Conservation (phyloP, 164 flowering plant species). For the Protea cynaroides region DNA sequence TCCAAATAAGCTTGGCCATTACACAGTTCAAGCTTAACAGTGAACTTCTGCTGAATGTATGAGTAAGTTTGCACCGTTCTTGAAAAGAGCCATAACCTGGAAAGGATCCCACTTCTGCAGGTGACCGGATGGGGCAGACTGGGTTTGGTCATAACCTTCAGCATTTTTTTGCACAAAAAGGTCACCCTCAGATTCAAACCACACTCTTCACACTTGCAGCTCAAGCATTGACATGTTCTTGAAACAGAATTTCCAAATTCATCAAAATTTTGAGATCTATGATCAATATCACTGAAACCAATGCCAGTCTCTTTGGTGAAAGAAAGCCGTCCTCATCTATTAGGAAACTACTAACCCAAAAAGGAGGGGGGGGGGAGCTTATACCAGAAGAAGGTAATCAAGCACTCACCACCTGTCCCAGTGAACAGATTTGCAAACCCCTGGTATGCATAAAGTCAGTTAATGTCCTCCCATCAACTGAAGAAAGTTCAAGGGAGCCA, state of each 20-base stretch:
- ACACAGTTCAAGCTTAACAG: too few species aligned
- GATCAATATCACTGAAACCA: neutral
- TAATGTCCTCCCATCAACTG: conserved; percentile 95
- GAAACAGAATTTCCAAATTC: neutral
- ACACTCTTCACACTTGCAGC: neutral
- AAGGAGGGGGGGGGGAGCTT: too few species aligned
- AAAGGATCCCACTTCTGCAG: too few species aligned
- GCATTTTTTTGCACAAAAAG: too few species aligned
- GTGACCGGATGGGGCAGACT: too few species aligned
- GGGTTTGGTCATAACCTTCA: too few species aligned
- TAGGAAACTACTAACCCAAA: too few species aligned
- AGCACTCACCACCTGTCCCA: conserved; percentile 80
- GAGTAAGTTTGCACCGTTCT: too few species aligned
- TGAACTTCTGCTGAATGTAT: too few species aligned
- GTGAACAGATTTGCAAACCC: conserved; percentile 79
- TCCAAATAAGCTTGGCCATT: neutral
- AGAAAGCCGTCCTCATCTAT: too few species aligned
- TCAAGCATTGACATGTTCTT: neutral
- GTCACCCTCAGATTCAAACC: too few species aligned
- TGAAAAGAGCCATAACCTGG: too few species aligned
- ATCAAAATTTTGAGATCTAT: neutral
- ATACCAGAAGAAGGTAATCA: neutral
- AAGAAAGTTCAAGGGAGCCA: conserved; percentile 95
- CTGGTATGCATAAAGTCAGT: conserved; percentile 98
- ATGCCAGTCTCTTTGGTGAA: neutral